Percentiles rank a stretch among this genome's conserved stretches.
These are phyloP conservation scores for Chrysoporthe austroafricana DNA, from an alignment of 2,329 filamentous ascomycete species.

Conservation along the genomic window DNA sequence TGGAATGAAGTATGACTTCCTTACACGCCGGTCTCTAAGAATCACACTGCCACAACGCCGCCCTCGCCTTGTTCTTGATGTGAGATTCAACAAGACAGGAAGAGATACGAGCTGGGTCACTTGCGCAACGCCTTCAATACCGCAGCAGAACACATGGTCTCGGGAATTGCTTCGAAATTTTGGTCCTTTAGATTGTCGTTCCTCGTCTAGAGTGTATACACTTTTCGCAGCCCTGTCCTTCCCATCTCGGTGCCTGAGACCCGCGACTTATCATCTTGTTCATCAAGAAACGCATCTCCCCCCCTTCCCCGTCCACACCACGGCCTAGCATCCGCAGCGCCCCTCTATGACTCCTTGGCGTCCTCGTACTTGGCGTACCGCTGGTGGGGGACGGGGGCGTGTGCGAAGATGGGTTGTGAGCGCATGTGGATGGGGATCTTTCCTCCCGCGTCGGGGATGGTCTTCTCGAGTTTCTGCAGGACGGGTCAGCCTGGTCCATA, in stretches of 20 bases:
- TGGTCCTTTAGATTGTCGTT: not conserved
- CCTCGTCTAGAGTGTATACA: conserved; percentile 19
- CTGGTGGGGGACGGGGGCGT: conserved; percentile 44
- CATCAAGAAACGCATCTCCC: conserved; percentile 1
- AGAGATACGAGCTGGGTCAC: not conserved
- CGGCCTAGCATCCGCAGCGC: not conserved
- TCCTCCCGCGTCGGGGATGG: conserved; percentile 74
- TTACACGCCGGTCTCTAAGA: too few species aligned
- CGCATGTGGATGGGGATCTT: conserved; percentile 76
- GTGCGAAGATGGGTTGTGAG: conserved; percentile 64
- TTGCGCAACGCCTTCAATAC: too few species aligned
- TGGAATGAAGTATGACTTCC: not conserved
- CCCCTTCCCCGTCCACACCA: not conserved
- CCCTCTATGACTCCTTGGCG: conserved; percentile 13
- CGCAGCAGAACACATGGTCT: not conserved
- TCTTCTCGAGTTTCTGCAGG: conserved; percentile 76
- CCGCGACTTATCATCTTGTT: not conserved
- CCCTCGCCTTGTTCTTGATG: not conserved
- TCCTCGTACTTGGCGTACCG: conserved; percentile 26
- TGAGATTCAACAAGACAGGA: not conserved
- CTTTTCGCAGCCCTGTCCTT: conserved; percentile 1
- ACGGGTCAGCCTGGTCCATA: not conserved
- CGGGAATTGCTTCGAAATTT: not conserved
- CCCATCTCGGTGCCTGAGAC: not conserved
- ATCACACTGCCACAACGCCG: too few species aligned